phyloP scores from a whole-genome alignment of 768 basidiomycete genomes.

The Lentinus tigrinus region DNA sequence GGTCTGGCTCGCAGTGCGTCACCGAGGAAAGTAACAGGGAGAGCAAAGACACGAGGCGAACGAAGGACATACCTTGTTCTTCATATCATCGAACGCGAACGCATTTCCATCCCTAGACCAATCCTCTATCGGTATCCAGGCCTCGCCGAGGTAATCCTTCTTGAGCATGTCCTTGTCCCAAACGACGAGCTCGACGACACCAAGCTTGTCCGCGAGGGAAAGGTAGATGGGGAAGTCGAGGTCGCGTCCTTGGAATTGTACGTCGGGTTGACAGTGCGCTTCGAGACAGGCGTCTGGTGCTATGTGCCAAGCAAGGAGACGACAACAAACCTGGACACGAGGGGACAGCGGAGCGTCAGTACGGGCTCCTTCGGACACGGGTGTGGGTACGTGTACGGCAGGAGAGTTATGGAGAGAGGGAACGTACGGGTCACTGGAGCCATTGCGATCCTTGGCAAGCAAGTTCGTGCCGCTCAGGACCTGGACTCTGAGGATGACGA shows the following conservation, averaged over 20 bases:
- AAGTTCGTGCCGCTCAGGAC: constrained; percentile 64
- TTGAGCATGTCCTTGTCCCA: constrained; percentile 92
- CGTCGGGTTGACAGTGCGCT: constrained; percentile 66
- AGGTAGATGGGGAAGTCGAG: constrained; percentile 84
- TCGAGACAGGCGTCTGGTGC: constrained; percentile 73
- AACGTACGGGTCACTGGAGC: constrained; percentile 77
- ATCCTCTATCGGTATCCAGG: constrained; percentile 70
- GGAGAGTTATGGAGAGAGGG: background rate
- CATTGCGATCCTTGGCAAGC: constrained; percentile 61
- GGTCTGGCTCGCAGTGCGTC: too few relatives aligned
- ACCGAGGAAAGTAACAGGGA: background rate
- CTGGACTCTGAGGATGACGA: constrained; percentile 67
- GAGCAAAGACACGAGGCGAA: constrained; percentile 3
- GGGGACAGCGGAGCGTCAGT: background rate
- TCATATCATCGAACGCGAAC: constrained; percentile 56
- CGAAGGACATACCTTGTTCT: constrained; percentile 61
- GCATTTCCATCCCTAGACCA: constrained; percentile 64
- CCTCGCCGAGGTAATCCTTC: constrained; percentile 95
- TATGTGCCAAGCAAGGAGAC: constrained; percentile 58
- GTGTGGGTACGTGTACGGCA: too few relatives aligned
- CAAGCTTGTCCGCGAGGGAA: constrained; percentile 68
- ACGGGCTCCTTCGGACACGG: too few relatives aligned
- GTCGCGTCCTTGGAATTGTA: constrained; percentile 72
- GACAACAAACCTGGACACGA: constrained; percentile 60
- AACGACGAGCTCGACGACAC: constrained; percentile 78